Conservation (phyloP, 164 flowering plant genomes). For the Vitis cinerea region DNA sequence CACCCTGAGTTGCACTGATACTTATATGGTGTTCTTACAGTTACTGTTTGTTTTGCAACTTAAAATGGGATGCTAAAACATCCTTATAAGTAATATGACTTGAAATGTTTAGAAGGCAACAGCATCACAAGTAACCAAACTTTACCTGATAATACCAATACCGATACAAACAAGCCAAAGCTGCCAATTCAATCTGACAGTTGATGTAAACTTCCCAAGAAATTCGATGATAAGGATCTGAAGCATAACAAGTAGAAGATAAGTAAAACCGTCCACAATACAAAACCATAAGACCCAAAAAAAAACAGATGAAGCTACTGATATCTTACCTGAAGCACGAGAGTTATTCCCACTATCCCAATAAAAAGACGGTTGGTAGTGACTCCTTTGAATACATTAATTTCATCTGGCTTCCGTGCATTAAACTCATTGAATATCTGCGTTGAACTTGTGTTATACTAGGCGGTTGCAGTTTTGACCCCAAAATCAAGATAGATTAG, state of each 20-base stretch:
- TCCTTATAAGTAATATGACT: neutral
- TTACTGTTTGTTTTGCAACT: neutral
- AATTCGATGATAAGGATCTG: constrained; percentile 72
- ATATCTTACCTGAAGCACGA: constrained; percentile 73
- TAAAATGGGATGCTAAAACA: neutral
- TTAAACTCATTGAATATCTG: constrained; percentile 93
- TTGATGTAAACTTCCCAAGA: constrained; percentile 73
- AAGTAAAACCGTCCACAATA: neutral
- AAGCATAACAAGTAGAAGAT: constrained; percentile 4
- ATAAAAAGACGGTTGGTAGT: constrained; percentile 72
- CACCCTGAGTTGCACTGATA: neutral
- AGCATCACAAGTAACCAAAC: neutral
- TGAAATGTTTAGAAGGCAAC: neutral
- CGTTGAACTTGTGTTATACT: neutral
- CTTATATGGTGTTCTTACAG: too few relatives aligned
- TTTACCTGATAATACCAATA: constrained; percentile 71
- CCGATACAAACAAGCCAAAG: constrained; percentile 65
- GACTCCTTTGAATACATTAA: constrained; percentile 71
- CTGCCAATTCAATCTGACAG: constrained; percentile 67
- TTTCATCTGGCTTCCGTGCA: constrained; percentile 91
- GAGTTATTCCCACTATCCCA: constrained; percentile 60
- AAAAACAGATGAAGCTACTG: too few relatives aligned
- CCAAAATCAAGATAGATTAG: too few relatives aligned
- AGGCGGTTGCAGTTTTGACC: neutral
- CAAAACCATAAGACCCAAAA: neutral